phyloP scores from a whole-genome alignment of 371 early-diverging fungal genomes.

The Funneliformis caledonium region DNA sequence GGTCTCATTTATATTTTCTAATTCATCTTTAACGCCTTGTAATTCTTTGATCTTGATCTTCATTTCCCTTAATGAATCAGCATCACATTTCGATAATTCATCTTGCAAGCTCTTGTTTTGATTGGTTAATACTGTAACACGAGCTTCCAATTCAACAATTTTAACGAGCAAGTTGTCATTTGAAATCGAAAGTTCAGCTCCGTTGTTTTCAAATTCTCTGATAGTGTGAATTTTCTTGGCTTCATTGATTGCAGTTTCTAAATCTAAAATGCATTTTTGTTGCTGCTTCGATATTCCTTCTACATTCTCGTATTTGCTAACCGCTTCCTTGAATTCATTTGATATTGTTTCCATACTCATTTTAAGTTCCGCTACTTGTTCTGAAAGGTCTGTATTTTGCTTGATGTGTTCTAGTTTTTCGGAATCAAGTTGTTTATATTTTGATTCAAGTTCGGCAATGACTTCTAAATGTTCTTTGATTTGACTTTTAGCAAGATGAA shows the following conservation, averaged over 20 bases:
- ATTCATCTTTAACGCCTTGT: slow-evolving; percentile 14
- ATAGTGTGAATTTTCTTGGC: not conserved
- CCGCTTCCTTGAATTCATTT: not conserved
- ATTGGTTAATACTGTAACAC: not conserved
- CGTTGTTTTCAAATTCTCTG: not conserved
- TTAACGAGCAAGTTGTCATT: not conserved
- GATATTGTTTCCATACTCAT: not conserved
- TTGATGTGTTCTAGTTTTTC: slow-evolving; percentile 7
- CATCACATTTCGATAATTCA: not conserved
- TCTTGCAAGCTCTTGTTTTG: not conserved
- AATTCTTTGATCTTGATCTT: slow-evolving; percentile 3
- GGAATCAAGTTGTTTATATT: slow-evolving; percentile 7
- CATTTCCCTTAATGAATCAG: not conserved
- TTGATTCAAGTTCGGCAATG: slow-evolving; percentile 16
- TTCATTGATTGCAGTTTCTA: slow-evolving; percentile 4
- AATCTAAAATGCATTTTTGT: slow-evolving; percentile 6
- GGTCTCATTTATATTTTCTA: slow-evolving; percentile 8
- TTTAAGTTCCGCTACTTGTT: slow-evolving; percentile 15
- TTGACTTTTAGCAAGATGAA: not conserved
- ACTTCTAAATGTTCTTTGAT: not conserved
- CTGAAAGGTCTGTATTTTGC: not conserved
- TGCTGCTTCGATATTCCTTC: slow-evolving; percentile 23
- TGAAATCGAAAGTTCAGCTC: not conserved
- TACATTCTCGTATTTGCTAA: slow-evolving; percentile 5
- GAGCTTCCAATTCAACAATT: slow-evolving; percentile 14